Percentiles rank a stretch among this genome's conserved stretches.
These are phyloP conservation scores for Quercus dentata DNA, from an alignment of 306 rosid species.

Conservation along the genomic window DNA sequence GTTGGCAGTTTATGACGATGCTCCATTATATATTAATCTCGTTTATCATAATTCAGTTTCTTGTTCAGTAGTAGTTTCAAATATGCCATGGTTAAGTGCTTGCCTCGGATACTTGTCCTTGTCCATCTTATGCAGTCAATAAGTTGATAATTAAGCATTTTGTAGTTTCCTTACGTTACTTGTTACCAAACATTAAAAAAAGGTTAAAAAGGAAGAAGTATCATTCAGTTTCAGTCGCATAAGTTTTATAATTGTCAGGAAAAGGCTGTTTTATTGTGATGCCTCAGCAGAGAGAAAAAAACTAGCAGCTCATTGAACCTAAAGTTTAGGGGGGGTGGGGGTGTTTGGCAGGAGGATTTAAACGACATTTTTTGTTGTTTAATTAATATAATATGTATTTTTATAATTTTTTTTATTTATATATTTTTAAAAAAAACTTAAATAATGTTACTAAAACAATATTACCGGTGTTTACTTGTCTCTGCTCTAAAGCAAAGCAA, in stretches of 20 bases:
- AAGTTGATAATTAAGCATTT: background rate
- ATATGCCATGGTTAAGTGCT: background rate
- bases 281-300: too few relatives aligned
- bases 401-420: too few relatives aligned
- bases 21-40: background rate
- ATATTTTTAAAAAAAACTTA: too few relatives aligned
- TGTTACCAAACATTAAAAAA: background rate
- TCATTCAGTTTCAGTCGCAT: background rate
- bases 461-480: too few relatives aligned
- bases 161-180: background rate
- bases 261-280: too few relatives aligned
- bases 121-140: background rate
- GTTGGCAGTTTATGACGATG: background rate
- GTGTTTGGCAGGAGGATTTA: too few relatives aligned
- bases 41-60: background rate
- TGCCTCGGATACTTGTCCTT: too few relatives aligned
- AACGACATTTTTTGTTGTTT: fast-evolving
- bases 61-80: background rate
- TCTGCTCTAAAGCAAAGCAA: too few relatives aligned
- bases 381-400: too few relatives aligned
- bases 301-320: too few relatives aligned
- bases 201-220: background rate
- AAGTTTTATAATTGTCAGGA: too few relatives aligned
- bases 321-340: fast-evolving
- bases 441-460: too few relatives aligned